These are phyloP conservation scores for Holtermannia corniformis DNA, from an alignment of 768 basidiomycete species.

Conservation along the genomic window DNA sequence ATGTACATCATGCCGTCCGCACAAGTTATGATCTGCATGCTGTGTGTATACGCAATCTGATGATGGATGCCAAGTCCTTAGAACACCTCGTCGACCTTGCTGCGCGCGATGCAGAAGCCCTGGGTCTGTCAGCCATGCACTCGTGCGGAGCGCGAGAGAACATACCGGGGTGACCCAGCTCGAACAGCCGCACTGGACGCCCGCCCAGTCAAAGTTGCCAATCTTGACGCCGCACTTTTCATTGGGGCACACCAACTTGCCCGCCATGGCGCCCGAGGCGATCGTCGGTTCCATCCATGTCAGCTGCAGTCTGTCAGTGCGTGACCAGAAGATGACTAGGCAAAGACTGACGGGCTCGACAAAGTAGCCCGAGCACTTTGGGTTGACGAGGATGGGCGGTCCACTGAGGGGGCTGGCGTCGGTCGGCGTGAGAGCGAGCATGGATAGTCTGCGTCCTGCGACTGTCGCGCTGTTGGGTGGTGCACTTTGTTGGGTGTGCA, in stretches of 20 bases:
- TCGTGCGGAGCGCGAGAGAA: background rate
- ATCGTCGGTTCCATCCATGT: slow-evolving; percentile 91
- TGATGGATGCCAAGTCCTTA: background rate
- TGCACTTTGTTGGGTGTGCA: slow-evolving; percentile 4
- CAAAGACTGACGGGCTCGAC: slow-evolving; percentile 70
- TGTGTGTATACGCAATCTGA: background rate
- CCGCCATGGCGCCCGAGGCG: slow-evolving; percentile 62
- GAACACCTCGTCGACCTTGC: slow-evolving; percentile 51
- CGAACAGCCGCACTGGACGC: slow-evolving; percentile 79
- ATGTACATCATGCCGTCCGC: background rate
- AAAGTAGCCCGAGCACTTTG: slow-evolving; percentile 92
- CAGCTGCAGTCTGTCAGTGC: slow-evolving; percentile 49
- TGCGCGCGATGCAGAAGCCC: slow-evolving; percentile 52
- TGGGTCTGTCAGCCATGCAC: slow-evolving; percentile 18
- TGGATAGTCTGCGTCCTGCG: slow-evolving; percentile 13
- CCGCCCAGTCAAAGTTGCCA: slow-evolving; percentile 96
- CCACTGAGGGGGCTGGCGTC: slow-evolving; percentile 10
- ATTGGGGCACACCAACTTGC: slow-evolving; percentile 89
- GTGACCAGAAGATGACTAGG: too few species aligned
- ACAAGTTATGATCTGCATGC: background rate
- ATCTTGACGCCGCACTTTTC: slow-evolving; percentile 81
- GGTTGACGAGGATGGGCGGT: slow-evolving; percentile 50
- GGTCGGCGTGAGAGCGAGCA: slow-evolving; percentile 32
- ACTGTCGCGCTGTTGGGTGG: slow-evolving; percentile 10
- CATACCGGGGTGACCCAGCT: slow-evolving; percentile 85